These are phyloP conservation scores for Canna indica DNA, from an alignment of 176 grass and related monocot genomes.

Conservation along the genomic window DNA sequence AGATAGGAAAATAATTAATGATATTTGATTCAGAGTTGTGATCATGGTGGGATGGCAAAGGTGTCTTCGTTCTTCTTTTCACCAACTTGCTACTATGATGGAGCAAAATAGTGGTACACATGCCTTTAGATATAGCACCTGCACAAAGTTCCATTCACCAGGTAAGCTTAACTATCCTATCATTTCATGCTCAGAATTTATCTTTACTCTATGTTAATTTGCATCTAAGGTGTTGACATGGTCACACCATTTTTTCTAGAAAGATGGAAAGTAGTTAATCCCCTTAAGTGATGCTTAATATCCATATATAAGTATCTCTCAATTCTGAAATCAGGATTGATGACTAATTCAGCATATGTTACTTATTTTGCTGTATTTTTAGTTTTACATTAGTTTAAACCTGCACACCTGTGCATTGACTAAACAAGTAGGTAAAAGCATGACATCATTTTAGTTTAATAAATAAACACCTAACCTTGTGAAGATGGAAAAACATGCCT, in stretches of 20 bases:
- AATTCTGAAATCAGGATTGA: neutral
- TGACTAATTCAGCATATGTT: neutral
- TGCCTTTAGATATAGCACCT: neutral
- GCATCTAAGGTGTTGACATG: neutral
- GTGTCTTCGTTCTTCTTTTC: conserved; percentile 1
- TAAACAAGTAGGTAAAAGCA: too few species aligned
- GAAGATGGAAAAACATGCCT: too few species aligned
- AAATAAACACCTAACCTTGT: too few species aligned
- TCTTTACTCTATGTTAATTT: neutral
- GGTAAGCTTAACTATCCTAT: neutral
- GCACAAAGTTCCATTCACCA: conserved; percentile 3
- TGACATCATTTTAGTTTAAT: too few species aligned
- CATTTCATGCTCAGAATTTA: neutral
- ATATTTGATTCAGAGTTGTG: neutral
- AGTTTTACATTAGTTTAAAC: neutral
- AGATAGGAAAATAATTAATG: too few species aligned
- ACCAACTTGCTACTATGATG: neutral
- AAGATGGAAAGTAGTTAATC: neutral
- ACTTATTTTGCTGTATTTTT: neutral
- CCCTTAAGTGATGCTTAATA: neutral
- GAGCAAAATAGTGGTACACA: neutral
- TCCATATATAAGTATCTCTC: neutral
- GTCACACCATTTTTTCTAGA: neutral
- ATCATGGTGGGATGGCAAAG: conserved; percentile 18
- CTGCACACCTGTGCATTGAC: too few species aligned